phyloP scores from a whole-genome alignment of 139 green algal genomes.

The Cymbomonas tetramitiformis region DNA sequence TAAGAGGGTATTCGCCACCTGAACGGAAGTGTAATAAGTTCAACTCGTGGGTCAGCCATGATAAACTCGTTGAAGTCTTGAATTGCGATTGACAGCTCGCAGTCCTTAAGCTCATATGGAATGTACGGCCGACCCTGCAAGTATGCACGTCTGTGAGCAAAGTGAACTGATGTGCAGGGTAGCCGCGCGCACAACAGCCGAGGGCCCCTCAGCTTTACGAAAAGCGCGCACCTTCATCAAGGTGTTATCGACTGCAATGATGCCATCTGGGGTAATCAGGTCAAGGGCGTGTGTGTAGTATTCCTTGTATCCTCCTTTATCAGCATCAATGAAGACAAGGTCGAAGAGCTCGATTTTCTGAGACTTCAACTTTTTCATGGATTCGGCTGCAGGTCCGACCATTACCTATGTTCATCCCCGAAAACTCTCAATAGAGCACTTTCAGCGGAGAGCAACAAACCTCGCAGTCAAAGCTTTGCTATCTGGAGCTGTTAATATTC shows the following conservation, averaged over 20 bases:
- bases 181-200: not conserved
- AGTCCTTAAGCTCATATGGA: not conserved
- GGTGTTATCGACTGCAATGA: constrained; percentile 36
- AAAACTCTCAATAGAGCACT: too few relatives aligned
- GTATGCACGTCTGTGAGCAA: not conserved
- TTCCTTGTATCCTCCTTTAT: constrained; percentile 34
- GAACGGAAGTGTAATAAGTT: too few relatives aligned
- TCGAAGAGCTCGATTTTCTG: constrained; percentile 29
- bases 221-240: constrained; percentile 35
- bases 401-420: too few relatives aligned
- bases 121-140: not conserved
- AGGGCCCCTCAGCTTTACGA: not conserved
- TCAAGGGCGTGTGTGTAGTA: constrained; percentile 37
- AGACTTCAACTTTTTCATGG: too few relatives aligned
- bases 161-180: not conserved
- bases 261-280: constrained; percentile 26
- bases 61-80: too few relatives aligned
- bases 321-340: constrained; percentile 38
- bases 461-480: too few relatives aligned
- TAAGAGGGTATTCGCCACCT: too few relatives aligned
- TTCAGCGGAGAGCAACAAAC: too few relatives aligned
- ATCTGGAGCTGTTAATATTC: too few relatives aligned
- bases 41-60: too few relatives aligned
- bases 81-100: constrained; percentile 21
- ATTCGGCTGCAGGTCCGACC: too few relatives aligned